Conservation (phyloP, 208 protist species). For the Trypanosoma brucei region DNA sequence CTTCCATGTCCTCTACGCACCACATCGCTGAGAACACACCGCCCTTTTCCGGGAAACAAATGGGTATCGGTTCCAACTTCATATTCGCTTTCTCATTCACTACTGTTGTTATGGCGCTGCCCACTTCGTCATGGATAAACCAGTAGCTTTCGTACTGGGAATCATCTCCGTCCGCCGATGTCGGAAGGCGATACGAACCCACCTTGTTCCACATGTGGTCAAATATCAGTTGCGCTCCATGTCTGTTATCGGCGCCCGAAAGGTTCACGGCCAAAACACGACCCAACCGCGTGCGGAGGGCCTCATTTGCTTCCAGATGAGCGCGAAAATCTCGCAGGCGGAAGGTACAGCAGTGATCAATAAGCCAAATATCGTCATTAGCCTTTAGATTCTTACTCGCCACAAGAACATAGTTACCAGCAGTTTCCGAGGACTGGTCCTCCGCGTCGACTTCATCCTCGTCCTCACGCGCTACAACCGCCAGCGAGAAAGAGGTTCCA, state of each 20-base stretch:
- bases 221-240: slow-evolving; percentile 22
- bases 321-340: slow-evolving; percentile 27
- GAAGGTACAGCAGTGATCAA: slow-evolving; percentile 55
- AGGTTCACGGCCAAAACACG: slow-evolving; percentile 24
- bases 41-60: slow-evolving; percentile 39
- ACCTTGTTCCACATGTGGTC: slow-evolving; percentile 39
- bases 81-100: slow-evolving; percentile 31
- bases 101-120: slow-evolving; percentile 34
- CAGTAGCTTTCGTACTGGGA: slow-evolving; percentile 28
- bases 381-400: slow-evolving; percentile 29
- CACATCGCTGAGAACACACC: slow-evolving; percentile 50
- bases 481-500: slow-evolving; percentile 32
- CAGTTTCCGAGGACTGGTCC: neutral
- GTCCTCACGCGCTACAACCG: slow-evolving; percentile 16
- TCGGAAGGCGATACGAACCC: slow-evolving; percentile 27
- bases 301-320: slow-evolving; percentile 25
- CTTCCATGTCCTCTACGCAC: slow-evolving; percentile 36
- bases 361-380: slow-evolving; percentile 47
- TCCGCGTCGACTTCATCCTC: slow-evolving; percentile 8
- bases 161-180: slow-evolving; percentile 12
- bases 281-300: slow-evolving; percentile 30
- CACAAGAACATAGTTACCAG: slow-evolving; percentile 32
- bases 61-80: slow-evolving; percentile 36
- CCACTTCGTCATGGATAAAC: slow-evolving; percentile 52
- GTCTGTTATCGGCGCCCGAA: slow-evolving; percentile 4